phyloP scores from a whole-genome alignment of 768 basidiomycete genomes.

The Tylopilus rubrobrunneus region DNA sequence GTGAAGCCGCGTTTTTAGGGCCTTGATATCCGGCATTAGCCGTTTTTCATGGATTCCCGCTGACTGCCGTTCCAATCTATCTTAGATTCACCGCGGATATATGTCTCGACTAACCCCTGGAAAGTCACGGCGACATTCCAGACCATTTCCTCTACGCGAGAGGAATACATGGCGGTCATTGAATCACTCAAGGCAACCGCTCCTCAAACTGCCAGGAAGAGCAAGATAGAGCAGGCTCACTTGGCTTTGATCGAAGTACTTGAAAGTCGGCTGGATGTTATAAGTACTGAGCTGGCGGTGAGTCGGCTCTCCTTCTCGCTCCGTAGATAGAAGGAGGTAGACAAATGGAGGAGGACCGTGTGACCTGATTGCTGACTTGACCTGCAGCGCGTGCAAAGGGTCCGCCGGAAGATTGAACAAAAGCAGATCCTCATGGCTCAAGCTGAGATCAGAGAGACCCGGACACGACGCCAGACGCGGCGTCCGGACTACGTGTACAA shows the following conservation, averaged over 20 bases:
- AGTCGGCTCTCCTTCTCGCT: conserved; percentile 33
- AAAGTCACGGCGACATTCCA: conserved; percentile 79
- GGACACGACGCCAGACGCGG: conserved; percentile 68
- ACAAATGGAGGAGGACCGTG: not conserved
- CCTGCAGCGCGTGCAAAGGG: conserved; percentile 65
- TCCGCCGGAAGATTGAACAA: conserved; percentile 67
- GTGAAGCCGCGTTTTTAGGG: conserved; percentile 44
- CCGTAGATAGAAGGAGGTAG: conserved; percentile 10
- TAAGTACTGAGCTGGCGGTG: conserved; percentile 71
- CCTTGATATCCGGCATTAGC: conserved; percentile 34
- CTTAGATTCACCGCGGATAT: conserved; percentile 81
- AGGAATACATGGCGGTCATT: conserved; percentile 66
- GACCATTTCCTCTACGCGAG: conserved; percentile 63
- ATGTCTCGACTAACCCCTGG: conserved; percentile 86
- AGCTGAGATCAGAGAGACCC: conserved; percentile 73
- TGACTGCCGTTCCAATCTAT: conserved; percentile 31
- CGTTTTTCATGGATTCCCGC: conserved; percentile 31
- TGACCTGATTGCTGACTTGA: conserved; percentile 20
- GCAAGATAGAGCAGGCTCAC: conserved; percentile 60
- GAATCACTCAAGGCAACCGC: conserved; percentile 52
- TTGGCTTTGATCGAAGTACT: conserved; percentile 55
- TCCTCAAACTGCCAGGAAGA: conserved; percentile 48
- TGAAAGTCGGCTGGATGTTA: conserved; percentile 57
- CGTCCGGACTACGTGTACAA: conserved; percentile 81
- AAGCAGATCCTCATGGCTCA: conserved; percentile 61